Base-by-base conservation (phyloP, 345 rosid genomes). In the Clausena lansium region DNA sequence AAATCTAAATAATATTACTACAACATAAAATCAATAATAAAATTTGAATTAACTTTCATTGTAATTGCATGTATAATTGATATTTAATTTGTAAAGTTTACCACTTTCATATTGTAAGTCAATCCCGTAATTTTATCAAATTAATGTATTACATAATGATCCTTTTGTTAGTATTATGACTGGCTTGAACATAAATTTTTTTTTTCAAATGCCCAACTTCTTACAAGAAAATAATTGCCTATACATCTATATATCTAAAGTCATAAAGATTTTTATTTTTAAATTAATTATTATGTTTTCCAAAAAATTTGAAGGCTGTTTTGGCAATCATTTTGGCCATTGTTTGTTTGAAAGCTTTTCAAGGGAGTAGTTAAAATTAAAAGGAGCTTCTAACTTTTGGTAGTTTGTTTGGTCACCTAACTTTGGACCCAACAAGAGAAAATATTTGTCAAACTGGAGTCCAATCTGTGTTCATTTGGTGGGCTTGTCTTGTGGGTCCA, bases 351-450 rank as follows among this genome's bases (percentile, higher is more conserved):
- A 45, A 45, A 45, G 50, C 50, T 45, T 45, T 45, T 55, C 24
- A 62, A 30, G 22, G 24, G 61, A 25, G 27, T 60, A 9, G 52
- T 27, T 41, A 2, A 25, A 20, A 17, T 41, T 41, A 41, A 41
- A 41, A 41, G 50, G 19, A 6, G 36, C 7, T 19, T 70, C 19
- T 19, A 50, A 20, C 4, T 45, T 66, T 22, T 60, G 62, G 57
- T 39, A 1, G 57, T 9, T 33, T 33, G 32, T 41, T 74, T 62
- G 77, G 77, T 74, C 59, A 74, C 59, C 77, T 20, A 74, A 41
- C 45, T 62, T 3, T 74, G 60, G 69, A 19, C 39, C 30, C 55
- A 61, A 9, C 27, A 9, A 19, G 27, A 7, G 19, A 54, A 45
- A 50, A 30, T 32, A 24, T 7, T 67, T 22, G 24, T 6, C 57